phyloP scores from a whole-genome alignment of 495 filamentous ascomycete genomes.

The Jackrogersella multiformis region DNA sequence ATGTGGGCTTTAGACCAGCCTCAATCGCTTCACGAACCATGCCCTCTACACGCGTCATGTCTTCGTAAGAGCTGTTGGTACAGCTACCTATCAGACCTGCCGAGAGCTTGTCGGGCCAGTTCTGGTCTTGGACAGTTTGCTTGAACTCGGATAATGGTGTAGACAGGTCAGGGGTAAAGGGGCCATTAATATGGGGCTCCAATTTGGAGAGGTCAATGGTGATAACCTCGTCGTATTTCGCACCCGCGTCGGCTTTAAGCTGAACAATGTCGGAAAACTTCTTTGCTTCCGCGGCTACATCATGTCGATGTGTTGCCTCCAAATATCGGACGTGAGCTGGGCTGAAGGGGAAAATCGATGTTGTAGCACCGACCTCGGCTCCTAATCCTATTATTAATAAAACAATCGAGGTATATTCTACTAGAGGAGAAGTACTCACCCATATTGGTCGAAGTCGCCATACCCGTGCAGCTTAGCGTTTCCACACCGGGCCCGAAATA shows the following conservation, averaged over 20 bases:
- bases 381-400: constrained; percentile 6
- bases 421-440: constrained; percentile 15
- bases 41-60: constrained; percentile 94
- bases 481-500: constrained; percentile 89
- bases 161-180: constrained; percentile 94
- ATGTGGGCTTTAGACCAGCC: constrained; percentile 86
- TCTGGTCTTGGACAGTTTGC: constrained; percentile 78
- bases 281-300: constrained; percentile 71
- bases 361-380: constrained; percentile 95
- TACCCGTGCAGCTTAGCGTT: constrained; percentile 88
- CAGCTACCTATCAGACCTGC: constrained; percentile 96
- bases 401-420: neutral
- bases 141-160: constrained; percentile 90
- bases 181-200: constrained; percentile 97
- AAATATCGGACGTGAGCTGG: constrained; percentile 73
- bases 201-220: constrained; percentile 90
- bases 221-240: constrained; percentile 88
- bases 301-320: constrained; percentile 78
- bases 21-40: constrained; percentile 88
- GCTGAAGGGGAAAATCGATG: constrained; percentile 79
- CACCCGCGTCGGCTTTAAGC: constrained; percentile 74
- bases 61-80: constrained; percentile 97
- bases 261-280: constrained; percentile 56
- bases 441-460: constrained; percentile 94
- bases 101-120: constrained; percentile 90